A percentile compares a stretch with the other conserved stretches of the same genome.
Evolutionary conservation across 495 filamentous ascomycete genomes (phyloP).

Genomic region (Coniosporium apollinis): DNA sequence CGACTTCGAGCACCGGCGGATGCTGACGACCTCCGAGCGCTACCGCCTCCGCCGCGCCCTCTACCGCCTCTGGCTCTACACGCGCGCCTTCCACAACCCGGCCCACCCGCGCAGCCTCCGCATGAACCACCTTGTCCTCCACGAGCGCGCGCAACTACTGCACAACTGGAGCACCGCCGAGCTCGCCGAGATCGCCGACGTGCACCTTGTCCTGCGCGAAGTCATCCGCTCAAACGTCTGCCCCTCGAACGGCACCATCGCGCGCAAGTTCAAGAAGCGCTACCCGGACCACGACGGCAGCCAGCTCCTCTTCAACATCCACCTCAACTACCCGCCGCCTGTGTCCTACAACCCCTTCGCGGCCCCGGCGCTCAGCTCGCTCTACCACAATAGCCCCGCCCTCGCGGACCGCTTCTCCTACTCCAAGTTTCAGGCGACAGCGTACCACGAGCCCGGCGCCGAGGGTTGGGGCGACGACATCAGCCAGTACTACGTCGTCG

Average conservation of each 20-base stretch:
- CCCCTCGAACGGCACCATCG: slow-evolving; percentile 42
- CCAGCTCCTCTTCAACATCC: slow-evolving; percentile 36
- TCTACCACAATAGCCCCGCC: slow-evolving; percentile 9
- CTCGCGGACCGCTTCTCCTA: slow-evolving; percentile 9
- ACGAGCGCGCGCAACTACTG: slow-evolving; percentile 34
- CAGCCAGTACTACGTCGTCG: slow-evolving; percentile 43
- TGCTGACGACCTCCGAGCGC: slow-evolving; percentile 38
- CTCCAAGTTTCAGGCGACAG: slow-evolving; percentile 14
- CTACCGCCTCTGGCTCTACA: slow-evolving; percentile 54
- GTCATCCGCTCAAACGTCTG: slow-evolving; percentile 38
- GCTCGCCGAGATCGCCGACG: slow-evolving; percentile 41
- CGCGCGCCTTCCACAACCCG: slow-evolving; percentile 37
- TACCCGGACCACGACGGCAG: slow-evolving; percentile 29
- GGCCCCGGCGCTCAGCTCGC: slow-evolving; percentile 12
- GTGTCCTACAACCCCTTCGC: slow-evolving; percentile 19
- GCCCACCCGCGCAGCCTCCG: slow-evolving; percentile 32
- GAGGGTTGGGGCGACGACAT: slow-evolving; percentile 50
- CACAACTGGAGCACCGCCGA: slow-evolving; percentile 39
- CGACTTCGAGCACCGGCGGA: slow-evolving; percentile 43
- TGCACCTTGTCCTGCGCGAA: slow-evolving; percentile 30
- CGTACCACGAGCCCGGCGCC: slow-evolving; percentile 23
- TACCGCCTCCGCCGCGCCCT: slow-evolving; percentile 45
- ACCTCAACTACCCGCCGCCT: slow-evolving; percentile 30
- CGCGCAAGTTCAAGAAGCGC: slow-evolving; percentile 39
- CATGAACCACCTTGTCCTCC: slow-evolving; percentile 24